phyloP scores from a whole-genome alignment of 2,329 filamentous ascomycete genomes.

The Xylariomycetidae sp. region DNA sequence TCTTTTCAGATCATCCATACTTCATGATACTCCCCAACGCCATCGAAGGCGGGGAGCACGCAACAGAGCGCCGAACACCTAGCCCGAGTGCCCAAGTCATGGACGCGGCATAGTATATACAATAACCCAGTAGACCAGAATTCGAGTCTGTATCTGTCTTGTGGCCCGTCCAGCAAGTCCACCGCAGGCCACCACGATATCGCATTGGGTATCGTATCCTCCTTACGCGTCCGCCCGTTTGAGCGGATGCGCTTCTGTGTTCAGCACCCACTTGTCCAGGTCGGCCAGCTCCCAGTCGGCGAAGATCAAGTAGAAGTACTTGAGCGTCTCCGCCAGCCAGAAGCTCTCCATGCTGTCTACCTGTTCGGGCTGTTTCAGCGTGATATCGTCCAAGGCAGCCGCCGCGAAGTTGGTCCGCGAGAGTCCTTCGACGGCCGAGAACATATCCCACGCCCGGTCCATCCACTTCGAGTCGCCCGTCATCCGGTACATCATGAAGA shows the following conservation, averaged over 20 bases:
- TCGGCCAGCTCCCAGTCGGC: conserved; percentile 51
- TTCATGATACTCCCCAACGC: no score
- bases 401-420: conserved; percentile 59
- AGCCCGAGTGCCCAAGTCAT: no score
- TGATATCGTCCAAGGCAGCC: conserved; percentile 62
- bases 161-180: no score
- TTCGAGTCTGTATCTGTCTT: no score
- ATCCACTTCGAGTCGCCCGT: conserved; percentile 61
- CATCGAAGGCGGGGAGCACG: no score
- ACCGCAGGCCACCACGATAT: no score
- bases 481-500: conserved; percentile 72
- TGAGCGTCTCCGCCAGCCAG: conserved; percentile 64
- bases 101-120: no score
- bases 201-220: no score
- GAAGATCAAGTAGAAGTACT: conserved; percentile 62
- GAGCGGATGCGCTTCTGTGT: conserved; percentile 51
- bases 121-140: no score
- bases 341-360: conserved; percentile 64
- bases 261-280: conserved; percentile 57
- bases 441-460: conserved; percentile 71
- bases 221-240: conserved; percentile 30
- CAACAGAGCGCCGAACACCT: no score
- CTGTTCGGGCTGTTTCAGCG: conserved; percentile 20
- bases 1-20: no score
- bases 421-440: conserved; percentile 53